phyloP scores from a whole-genome alignment of 202 grass and related monocot species.

The Elaeis oleifera region DNA sequence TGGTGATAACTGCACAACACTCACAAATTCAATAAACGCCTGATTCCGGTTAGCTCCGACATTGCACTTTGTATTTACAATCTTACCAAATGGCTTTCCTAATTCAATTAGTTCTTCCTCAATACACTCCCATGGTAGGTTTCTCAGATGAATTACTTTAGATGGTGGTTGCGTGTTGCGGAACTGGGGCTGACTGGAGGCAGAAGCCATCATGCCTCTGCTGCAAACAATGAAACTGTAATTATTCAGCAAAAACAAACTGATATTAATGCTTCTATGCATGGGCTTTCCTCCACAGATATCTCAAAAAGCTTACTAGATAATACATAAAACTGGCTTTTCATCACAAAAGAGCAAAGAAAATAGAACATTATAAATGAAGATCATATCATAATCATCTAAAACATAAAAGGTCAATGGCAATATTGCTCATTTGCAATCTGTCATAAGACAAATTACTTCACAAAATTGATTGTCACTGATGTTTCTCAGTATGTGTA shows the following conservation, averaged over 20 bases:
- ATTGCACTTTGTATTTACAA: constrained; percentile 90
- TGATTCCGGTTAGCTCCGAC: constrained; percentile 90
- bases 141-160: constrained; percentile 87
- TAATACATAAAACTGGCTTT: too few species aligned
- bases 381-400: too few species aligned
- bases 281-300: too few species aligned
- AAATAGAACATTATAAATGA: too few species aligned
- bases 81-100: constrained; percentile 76
- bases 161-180: constrained; percentile 79
- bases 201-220: constrained; percentile 47
- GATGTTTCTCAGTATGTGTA: too few species aligned
- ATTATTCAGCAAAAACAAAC: neutral
- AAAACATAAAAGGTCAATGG: too few species aligned
- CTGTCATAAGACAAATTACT: too few species aligned
- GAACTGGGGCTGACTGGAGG: constrained; percentile 60
- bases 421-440: too few species aligned
- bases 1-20: constrained; percentile 19
- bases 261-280: too few species aligned
- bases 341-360: too few species aligned
- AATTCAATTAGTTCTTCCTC: constrained; percentile 82
- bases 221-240: neutral
- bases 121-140: constrained; percentile 83
- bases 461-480: too few species aligned
- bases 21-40: constrained; percentile 92
- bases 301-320: too few species aligned